phyloP scores from a whole-genome alignment of 2,329 filamentous ascomycete species.

The Chrysoporthe cubensis region DNA sequence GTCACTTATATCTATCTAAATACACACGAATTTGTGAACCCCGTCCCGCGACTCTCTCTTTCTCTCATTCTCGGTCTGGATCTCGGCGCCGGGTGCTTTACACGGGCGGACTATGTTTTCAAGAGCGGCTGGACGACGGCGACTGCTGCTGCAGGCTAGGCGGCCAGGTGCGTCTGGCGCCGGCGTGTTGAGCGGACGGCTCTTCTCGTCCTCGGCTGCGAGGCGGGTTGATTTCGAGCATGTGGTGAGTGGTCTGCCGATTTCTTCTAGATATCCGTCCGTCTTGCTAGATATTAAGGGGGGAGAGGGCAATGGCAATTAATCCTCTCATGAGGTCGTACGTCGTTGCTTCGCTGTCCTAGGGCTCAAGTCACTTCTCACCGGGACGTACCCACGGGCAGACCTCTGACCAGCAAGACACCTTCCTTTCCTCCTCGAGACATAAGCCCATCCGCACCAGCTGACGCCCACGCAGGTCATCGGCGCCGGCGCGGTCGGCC shows the following conservation, averaged over 20 bases:
- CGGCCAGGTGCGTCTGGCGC: not conserved
- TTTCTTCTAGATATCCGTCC: too few relatives aligned
- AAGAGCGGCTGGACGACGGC: constrained; percentile 6
- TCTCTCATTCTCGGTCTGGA: not conserved
- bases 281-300: too few relatives aligned
- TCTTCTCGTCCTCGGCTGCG: constrained; percentile 43
- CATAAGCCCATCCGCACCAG: not conserved
- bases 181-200: constrained; percentile 1
- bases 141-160: not conserved
- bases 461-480: constrained; percentile 48
- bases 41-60: not conserved
- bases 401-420: constrained; percentile 1
- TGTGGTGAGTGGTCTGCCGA: constrained; percentile 40
- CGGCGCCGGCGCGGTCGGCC: constrained; percentile 71
- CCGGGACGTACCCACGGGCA: too few relatives aligned
- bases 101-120: constrained; percentile 19
- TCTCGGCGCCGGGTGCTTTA: not conserved
- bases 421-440: not conserved
- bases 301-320: too few relatives aligned
- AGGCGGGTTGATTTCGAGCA: constrained; percentile 50
- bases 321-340: too few relatives aligned
- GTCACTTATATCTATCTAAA: not conserved
- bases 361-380: too few relatives aligned
- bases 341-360: too few relatives aligned
- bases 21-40: not conserved